Base-by-base conservation (phyloP, 805 yeast species). In the Lipomyces lipofer region DNA sequence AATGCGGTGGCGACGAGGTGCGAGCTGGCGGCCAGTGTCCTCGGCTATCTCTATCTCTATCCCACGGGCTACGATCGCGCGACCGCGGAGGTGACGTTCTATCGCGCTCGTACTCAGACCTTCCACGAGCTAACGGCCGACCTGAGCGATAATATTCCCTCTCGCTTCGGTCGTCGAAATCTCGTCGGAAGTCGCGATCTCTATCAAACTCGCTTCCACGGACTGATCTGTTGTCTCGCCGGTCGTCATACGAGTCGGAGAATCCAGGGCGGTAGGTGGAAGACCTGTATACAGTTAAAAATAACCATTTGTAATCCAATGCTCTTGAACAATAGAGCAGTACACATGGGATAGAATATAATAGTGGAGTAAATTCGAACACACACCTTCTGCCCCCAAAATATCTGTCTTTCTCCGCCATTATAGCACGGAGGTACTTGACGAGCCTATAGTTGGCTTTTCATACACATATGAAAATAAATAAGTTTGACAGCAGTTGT, bases 341-440 rank as follows among this genome's bases (percentile, higher is more conserved):
- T 13, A 47, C 15, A 15, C 13, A 13, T 6, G 30, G 5, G 17
- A 22, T 17, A 22, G 33, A 5, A 29, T 2, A 38, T 12, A 6
- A 22, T 21, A 27, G 2, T 27, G 25, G 12, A 38, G 4, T 36
- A n/a, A 27, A n/a, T n/a, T n/a, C n/a, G n/a, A n/a, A n/a, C n/a
- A 27, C 44, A 13, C 24, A 49, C 57, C 57, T 44, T 2, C 52
- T 49, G 3, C 49, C 35, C 19, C 21, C 43, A 36, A 43, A 45
- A 35, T 49, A 53, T 35, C 57, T 43, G n/a, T 48, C 53, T 40
- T 40, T 53, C 21, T 49, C 53, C 3, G 53, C 47, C 57, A 53
- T 53, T n/a, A 22, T 3, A 17, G 17, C n/a, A n/a, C n/a, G n/a
- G n/a, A n/a, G n/a, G n/a, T n/a, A n/a, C n/a, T n/a, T n/a, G n/a